These are phyloP conservation scores for Auricularia sp. DNA, from an alignment of 768 basidiomycete genomes.

Conservation along the genomic window DNA sequence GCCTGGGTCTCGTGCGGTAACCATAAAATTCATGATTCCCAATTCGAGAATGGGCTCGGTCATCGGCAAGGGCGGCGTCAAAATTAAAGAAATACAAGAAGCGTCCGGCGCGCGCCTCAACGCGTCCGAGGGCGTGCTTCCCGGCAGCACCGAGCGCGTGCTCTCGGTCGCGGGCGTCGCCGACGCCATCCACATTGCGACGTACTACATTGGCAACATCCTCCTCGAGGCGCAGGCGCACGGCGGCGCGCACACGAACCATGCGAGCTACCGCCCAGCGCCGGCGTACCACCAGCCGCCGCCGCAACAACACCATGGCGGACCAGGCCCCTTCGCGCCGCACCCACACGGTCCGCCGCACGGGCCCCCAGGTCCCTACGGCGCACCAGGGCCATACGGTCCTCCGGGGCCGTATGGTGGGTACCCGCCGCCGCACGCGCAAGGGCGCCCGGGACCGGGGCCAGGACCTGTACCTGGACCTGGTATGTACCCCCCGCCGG, in stretches of 20 bases:
- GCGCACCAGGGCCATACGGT: conserved; percentile 10
- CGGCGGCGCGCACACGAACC: conserved; percentile 17
- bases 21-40: conserved; percentile 99
- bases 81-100: conserved; percentile 99
- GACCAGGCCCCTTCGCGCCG: conserved; percentile 8
- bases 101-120: conserved; percentile 94
- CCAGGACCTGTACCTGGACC: conserved; percentile 5
- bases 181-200: conserved; percentile 98
- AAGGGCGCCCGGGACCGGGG: neutral
- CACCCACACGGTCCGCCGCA: conserved; percentile 34
- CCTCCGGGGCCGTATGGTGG: conserved; percentile 15
- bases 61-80: conserved; percentile 94
- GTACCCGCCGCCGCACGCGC: conserved; percentile 19
- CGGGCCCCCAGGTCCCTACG: conserved; percentile 1
- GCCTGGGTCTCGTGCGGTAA: conserved; percentile 94
- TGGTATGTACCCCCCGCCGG: neutral
- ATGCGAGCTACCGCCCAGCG: conserved; percentile 56
- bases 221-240: conserved; percentile 77
- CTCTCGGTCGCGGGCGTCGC: conserved; percentile 97
- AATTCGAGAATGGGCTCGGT: conserved; percentile 99
- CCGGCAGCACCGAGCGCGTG: conserved; percentile 99
- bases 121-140: conserved; percentile 96
- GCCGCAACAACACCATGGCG: conserved; percentile 30
- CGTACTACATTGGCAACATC: conserved; percentile 98
- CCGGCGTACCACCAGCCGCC: conserved; percentile 42